Conservation (phyloP, 2,329 filamentous ascomycete species). For the Chaetomium globosum region DNA sequence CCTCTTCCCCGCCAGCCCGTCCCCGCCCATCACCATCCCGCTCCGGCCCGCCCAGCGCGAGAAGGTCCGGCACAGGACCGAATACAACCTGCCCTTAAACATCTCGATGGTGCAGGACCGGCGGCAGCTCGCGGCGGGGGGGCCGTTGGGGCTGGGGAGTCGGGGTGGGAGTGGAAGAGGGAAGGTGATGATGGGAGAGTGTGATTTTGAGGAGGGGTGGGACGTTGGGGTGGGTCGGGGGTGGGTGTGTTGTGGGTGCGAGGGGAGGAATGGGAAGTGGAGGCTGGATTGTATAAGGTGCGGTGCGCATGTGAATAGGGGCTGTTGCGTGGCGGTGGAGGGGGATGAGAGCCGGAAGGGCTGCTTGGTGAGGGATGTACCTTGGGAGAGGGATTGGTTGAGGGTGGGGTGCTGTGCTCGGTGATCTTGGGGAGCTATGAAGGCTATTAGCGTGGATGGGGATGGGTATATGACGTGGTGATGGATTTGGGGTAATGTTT, state of each 20-base stretch:
- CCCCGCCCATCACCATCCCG: background rate
- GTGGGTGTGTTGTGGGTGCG: background rate
- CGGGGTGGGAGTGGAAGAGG: background rate
- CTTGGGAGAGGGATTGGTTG: background rate
- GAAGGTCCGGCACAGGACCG: no score
- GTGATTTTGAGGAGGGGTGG: background rate
- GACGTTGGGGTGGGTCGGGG: background rate
- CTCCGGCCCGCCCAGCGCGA: background rate
- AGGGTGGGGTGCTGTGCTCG: background rate
- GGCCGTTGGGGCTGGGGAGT: background rate
- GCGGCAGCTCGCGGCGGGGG: background rate
- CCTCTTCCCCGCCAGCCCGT: background rate
- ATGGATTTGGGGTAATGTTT: background rate
- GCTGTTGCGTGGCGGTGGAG: background rate
- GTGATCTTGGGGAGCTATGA: background rate
- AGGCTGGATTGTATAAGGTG: background rate
- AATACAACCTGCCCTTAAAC: background rate
- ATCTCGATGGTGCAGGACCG: background rate
- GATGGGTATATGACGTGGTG: background rate
- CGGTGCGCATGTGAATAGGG: background rate
- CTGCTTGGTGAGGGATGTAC: background rate
- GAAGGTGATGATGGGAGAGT: no score
- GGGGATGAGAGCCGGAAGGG: background rate
- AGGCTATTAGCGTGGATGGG: no score
- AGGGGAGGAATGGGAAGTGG: background rate